Conservation (phyloP, 352 stramenopile genomes). For the Pythium phragmitis region DNA sequence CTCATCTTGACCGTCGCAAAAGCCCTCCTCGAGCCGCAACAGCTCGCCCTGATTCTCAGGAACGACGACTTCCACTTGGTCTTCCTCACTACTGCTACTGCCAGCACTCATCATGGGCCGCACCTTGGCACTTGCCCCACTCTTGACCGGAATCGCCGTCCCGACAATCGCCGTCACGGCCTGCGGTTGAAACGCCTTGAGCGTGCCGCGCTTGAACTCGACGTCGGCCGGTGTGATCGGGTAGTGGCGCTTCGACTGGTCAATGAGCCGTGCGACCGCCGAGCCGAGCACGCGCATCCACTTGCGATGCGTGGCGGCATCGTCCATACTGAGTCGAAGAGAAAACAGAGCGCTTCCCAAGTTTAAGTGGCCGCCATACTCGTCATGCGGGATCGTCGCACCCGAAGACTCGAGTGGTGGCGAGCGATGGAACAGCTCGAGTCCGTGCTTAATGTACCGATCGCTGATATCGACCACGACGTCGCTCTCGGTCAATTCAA, state of each 20-base stretch:
- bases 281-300: slow-evolving; percentile 51
- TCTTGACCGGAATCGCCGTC: slow-evolving; percentile 17
- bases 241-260: slow-evolving; percentile 36
- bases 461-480: slow-evolving; percentile 54
- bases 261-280: slow-evolving; percentile 45
- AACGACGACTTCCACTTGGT: background rate
- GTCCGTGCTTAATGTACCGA: slow-evolving; percentile 40
- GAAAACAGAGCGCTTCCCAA: slow-evolving; percentile 19
- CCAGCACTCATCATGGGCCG: slow-evolving; percentile 5
- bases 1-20: slow-evolving; percentile 3
- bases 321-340: slow-evolving; percentile 39
- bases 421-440: slow-evolving; percentile 40
- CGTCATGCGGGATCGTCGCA: background rate
- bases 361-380: background rate
- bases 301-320: slow-evolving; percentile 34
- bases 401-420: background rate
- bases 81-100: slow-evolving; percentile 8
- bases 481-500: slow-evolving; percentile 52
- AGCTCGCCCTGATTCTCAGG: slow-evolving; percentile 9
- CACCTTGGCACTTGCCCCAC: slow-evolving; percentile 7
- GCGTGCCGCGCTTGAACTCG: slow-evolving; percentile 6
- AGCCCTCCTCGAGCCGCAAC: background rate
- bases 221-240: slow-evolving; percentile 22
- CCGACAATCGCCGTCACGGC: slow-evolving; percentile 15
- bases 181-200: slow-evolving; percentile 9